These are phyloP conservation scores for Orobanche coerulescens DNA, from an alignment of 257 asterid species.

Conservation along the genomic window DNA sequence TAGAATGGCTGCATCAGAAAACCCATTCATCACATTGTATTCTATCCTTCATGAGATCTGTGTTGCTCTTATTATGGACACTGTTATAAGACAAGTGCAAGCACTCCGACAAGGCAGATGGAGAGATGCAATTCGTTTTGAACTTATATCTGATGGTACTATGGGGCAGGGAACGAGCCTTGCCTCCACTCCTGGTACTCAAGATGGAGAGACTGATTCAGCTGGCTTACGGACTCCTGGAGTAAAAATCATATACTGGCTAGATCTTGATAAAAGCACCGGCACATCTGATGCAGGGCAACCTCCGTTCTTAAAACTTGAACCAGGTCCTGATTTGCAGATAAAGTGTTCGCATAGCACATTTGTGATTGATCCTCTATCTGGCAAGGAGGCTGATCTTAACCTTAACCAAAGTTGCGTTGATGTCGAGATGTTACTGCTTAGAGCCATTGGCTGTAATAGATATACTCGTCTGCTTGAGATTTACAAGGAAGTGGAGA, in stretches of 20 bases:
- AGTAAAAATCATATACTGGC: constrained; percentile 83
- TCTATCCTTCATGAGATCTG: constrained; percentile 88
- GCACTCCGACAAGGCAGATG: constrained; percentile 88
- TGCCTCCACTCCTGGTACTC: constrained; percentile 41
- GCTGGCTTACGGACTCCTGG: constrained; percentile 88
- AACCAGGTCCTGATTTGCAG: constrained; percentile 86
- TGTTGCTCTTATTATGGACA: constrained; percentile 93
- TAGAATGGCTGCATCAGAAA: constrained; percentile 90
- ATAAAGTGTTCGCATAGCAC: constrained; percentile 85
- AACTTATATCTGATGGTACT: constrained; percentile 84
- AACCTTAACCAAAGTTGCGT: constrained; percentile 69
- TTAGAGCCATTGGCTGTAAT: constrained; percentile 77
- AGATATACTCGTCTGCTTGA: constrained; percentile 90
- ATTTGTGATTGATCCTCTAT: constrained; percentile 81
- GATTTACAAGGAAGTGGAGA: constrained; percentile 78
- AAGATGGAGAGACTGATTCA: constrained; percentile 79
- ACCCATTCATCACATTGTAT: constrained; percentile 70
- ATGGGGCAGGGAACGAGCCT: constrained; percentile 58
- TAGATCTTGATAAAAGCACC: constrained; percentile 70
- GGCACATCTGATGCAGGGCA: constrained; percentile 56
- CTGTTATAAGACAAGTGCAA: constrained; percentile 90
- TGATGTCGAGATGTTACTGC: constrained; percentile 81
- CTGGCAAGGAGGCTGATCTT: constrained; percentile 80
- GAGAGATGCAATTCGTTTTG: constrained; percentile 97
- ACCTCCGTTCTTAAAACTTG: constrained; percentile 76